These are phyloP conservation scores for Falciphora oryzae DNA, from an alignment of 2,329 filamentous ascomycete genomes.

Conservation along the genomic window DNA sequence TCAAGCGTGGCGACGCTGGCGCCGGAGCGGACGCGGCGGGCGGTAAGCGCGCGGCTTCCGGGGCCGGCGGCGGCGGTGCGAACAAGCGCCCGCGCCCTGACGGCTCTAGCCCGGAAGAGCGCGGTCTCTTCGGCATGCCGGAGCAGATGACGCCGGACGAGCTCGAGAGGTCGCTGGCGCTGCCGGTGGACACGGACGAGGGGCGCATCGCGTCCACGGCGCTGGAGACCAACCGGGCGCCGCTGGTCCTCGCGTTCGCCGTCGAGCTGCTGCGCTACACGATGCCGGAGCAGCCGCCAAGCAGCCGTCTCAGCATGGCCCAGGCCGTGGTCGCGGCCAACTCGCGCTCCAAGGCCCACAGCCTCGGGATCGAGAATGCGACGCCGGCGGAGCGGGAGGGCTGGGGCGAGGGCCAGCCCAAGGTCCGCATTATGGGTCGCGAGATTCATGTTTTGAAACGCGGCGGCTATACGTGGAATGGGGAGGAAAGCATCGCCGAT, in stretches of 20 bases:
- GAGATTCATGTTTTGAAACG: slow-evolving; percentile 71
- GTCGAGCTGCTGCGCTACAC: slow-evolving; percentile 69
- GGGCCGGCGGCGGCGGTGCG: slow-evolving; percentile 12
- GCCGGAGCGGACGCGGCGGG: slow-evolving; percentile 15
- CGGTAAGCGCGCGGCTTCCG: slow-evolving; percentile 27
- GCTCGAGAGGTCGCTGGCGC: slow-evolving; percentile 54
- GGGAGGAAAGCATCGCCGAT: slow-evolving; percentile 28
- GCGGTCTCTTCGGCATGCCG: slow-evolving; percentile 24
- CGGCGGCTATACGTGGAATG: slow-evolving; percentile 62
- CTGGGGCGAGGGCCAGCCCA: slow-evolving; percentile 70
- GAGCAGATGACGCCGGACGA: slow-evolving; percentile 44
- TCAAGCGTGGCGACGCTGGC: slow-evolving; percentile 30
- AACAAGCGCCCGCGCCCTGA: slow-evolving; percentile 28
- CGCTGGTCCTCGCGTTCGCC: slow-evolving; percentile 75
- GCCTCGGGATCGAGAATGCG: slow-evolving; percentile 63
- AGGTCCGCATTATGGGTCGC: slow-evolving; percentile 65
- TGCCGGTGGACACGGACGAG: slow-evolving; percentile 55
- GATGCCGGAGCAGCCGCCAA: slow-evolving; percentile 79
- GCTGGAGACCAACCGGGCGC: slow-evolving; percentile 73
- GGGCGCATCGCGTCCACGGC: slow-evolving; percentile 50
- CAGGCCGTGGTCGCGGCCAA: slow-evolving; percentile 82
- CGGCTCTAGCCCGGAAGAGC: slow-evolving; percentile 12
- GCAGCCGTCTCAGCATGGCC: slow-evolving; percentile 75
- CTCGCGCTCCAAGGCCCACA: slow-evolving; percentile 69
- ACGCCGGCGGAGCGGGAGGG: slow-evolving; percentile 62